These are phyloP conservation scores for Neurospora sublineolata DNA, from an alignment of 495 filamentous ascomycete species.

Conservation along the genomic window DNA sequence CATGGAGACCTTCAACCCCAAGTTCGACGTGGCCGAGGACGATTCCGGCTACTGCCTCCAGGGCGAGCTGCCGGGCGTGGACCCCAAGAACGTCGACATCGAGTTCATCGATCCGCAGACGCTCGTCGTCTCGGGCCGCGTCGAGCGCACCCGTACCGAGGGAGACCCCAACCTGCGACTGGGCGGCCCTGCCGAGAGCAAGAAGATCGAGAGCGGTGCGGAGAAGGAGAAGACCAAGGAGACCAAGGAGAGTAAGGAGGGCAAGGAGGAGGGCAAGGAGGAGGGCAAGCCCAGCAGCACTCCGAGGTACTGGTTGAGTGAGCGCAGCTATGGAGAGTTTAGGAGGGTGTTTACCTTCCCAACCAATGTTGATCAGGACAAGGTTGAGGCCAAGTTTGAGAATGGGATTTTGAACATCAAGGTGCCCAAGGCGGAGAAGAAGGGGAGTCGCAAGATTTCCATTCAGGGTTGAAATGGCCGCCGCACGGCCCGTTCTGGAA, in stretches of 20 bases:
- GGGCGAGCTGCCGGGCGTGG: conserved; percentile 78
- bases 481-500: neutral
- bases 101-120: conserved; percentile 78
- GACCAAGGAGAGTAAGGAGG: conserved; percentile 1
- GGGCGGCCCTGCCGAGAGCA: conserved; percentile 15
- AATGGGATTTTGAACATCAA: conserved; percentile 51
- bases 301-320: conserved; percentile 67
- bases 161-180: conserved; percentile 21
- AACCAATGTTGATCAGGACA: conserved; percentile 59
- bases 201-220: conserved; percentile 16
- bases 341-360: conserved; percentile 75
- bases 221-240: neutral
- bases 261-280: neutral
- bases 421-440: conserved; percentile 64
- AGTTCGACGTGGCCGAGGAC: conserved; percentile 72
- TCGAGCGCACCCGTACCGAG: conserved; percentile 43
- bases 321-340: conserved; percentile 75
- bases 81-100: conserved; percentile 67
- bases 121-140: conserved; percentile 57
- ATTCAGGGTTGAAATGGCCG: conserved; percentile 1
- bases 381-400: conserved; percentile 57
- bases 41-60: conserved; percentile 63
- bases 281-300: conserved; percentile 2
- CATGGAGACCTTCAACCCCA: conserved; percentile 12
- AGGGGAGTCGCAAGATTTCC: conserved; percentile 16